Percentiles rank a stretch among this genome's conserved stretches.
Conservation (phyloP, 2,329 filamentous ascomycete species). For the Aspergillus unguis region DNA sequence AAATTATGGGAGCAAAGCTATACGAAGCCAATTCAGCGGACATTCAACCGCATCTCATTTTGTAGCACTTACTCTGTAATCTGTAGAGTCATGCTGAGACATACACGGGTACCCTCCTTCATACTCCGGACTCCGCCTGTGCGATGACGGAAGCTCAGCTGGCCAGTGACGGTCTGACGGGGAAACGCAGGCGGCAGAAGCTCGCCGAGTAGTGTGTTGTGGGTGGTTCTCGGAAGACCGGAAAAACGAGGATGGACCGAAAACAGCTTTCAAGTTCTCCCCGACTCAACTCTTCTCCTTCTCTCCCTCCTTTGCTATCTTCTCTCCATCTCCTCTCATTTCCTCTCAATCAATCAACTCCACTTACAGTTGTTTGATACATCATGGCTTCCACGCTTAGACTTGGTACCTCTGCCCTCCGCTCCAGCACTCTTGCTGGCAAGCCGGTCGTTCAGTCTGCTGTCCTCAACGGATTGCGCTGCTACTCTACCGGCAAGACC, state of each 20-base stretch:
- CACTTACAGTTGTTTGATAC: conserved; percentile 34
- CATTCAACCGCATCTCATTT: background rate
- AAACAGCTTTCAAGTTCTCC: conserved; percentile 31
- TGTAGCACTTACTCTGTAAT: background rate
- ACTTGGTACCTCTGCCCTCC: conserved; percentile 76
- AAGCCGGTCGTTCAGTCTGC: conserved; percentile 66
- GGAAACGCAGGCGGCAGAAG: conserved; percentile 1
- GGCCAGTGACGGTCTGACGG: background rate
- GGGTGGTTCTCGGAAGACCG: conserved; percentile 22
- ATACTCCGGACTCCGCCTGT: conserved; percentile 14
- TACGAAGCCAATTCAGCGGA: background rate
- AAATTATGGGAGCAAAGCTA: background rate
- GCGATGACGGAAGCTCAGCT: conserved; percentile 16
- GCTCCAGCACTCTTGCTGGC: conserved; percentile 67
- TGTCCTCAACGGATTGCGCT: conserved; percentile 78
- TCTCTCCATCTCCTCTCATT: conserved; percentile 31
- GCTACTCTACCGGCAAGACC: conserved; percentile 84
- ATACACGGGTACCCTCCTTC: background rate
- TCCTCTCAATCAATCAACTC: conserved; percentile 33
- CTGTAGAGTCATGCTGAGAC: background rate
- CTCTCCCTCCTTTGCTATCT: conserved; percentile 31
- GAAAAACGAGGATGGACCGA: conserved; percentile 27
- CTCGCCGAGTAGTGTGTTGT: conserved; percentile 6
- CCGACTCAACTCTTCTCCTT: conserved; percentile 20
- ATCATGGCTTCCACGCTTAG: conserved; percentile 82